These are phyloP conservation scores for Nothopassalora personata DNA, from an alignment of 2,329 filamentous ascomycete genomes.

Conservation along the genomic window DNA sequence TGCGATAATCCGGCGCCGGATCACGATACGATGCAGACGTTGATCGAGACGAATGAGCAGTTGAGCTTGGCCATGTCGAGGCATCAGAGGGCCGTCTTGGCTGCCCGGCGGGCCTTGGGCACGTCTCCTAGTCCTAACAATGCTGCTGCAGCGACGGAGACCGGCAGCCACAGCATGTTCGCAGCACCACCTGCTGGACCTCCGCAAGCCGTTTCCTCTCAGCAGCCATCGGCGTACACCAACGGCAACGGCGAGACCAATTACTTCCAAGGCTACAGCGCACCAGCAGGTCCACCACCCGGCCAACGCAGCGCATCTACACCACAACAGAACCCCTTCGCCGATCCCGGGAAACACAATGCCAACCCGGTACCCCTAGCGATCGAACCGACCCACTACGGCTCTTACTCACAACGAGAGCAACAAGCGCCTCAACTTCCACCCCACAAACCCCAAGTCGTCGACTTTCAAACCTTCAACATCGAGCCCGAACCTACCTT, in stretches of 20 bases:
- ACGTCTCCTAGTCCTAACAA: conserved; percentile 19
- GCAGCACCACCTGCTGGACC: conserved; percentile 9
- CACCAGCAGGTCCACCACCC: conserved; percentile 24
- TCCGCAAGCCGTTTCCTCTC: not conserved
- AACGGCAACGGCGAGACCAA: not conserved
- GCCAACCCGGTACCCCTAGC: conserved; percentile 26
- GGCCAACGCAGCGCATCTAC: conserved; percentile 6
- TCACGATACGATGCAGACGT: conserved; percentile 84
- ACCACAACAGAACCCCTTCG: conserved; percentile 36
- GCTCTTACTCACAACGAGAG: not conserved
- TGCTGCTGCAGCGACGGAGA: conserved; percentile 1
- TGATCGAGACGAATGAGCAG: conserved; percentile 94
- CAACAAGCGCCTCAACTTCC: not conserved
- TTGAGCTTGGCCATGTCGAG: conserved; percentile 75
- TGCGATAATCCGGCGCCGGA: conserved; percentile 75
- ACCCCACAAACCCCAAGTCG: conserved; percentile 9
- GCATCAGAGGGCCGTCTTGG: conserved; percentile 72
- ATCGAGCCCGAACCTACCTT: conserved; percentile 20
- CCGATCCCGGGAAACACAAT: conserved; percentile 37
- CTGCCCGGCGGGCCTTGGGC: conserved; percentile 47
- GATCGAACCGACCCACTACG: conserved; percentile 17
- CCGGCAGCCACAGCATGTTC: conserved; percentile 13
- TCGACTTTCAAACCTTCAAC: conserved; percentile 18
- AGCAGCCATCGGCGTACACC: not conserved
- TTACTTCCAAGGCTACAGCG: conserved; percentile 11